Base-by-base conservation (phyloP, 1,139 yeast species). In the Komagataea norvegica region DNA sequence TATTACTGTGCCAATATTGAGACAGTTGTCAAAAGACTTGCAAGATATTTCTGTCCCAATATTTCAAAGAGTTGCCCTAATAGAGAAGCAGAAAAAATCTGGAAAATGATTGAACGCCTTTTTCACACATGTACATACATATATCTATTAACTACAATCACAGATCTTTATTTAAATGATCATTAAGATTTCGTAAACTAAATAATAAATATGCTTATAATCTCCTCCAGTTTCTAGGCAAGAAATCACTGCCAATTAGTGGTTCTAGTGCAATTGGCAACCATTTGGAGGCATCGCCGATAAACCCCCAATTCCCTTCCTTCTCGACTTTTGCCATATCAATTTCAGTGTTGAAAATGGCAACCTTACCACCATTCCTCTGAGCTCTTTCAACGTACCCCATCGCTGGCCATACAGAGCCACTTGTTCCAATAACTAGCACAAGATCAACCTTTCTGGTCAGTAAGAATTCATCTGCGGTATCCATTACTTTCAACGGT, bases 361-460 rank as follows among this genome's bases (percentile, higher is more conserved):
- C 95, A 23, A 86, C 84, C 48, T 77, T 78, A 1, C 95, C 95
- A 2, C 95, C 94, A 41, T 76, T 74, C 44, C 67, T 67, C 41
- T 66, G 67, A 3, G 84, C 85, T 46, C 89, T 66, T 45, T 87
- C 94, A 18, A 87, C 91, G 55, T 84, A 87, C 19, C 94, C 86
- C 43, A 89, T 87, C 3, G 95, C 95, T 1, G 96, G 96, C 78
- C 93, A 87, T 1, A 84, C 89, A 0, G 79, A 68, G 3, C 91
- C 88, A 25, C 91, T 79, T 3, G 95, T 85, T 1, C 96, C 96
- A 14, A 87, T 75, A 4, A 88, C 94, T 36, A 87, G 61, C 5
- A 87, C 77, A 52, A 87, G 61, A 53, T 87, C 95, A 16, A 84
- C 80, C 9, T 67, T 64, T 16, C 64, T 60, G 19, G 63, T 55